Base-by-base conservation (phyloP, 768 basidiomycete species). In the Tricholoma saponaceum region DNA sequence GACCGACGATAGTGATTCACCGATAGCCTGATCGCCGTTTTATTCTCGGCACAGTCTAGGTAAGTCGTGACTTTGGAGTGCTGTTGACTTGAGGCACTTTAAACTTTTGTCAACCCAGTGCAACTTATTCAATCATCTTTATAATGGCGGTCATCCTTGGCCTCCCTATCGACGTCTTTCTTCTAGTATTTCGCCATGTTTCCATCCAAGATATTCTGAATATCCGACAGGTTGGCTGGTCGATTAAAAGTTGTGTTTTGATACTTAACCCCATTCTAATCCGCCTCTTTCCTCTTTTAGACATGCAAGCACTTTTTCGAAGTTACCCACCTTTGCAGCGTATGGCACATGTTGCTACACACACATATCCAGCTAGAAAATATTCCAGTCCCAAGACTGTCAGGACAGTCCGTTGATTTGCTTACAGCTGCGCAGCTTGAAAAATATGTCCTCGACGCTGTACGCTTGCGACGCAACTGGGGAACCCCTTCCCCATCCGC, bases 401-500 rank as follows among this genome's bases (percentile, higher is more conserved):
- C 57, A 9, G 62, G 66, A 13, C 63, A 63, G 43, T 53, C 68
- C 10, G 56, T 81, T 0, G 70, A 72, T 4, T 60, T 61, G 1
- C 69, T 84, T n/a, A 64, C 71, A 4, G 67, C 80, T 0, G 35
- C 33, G 0, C 76, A 81, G 12, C 72, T 87, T 30, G 85, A 87
- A 59, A 28, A 55, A 1, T 65, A 74, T 56, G 70, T 76, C 5
- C 56, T 63, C 4, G 70, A 69, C 30, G 77, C 83, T 2, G 61
- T 84, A 26, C 61, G 65, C 2, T 72, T 82, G 3, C 79, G 74
- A 28, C 70, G 62, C 7, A 82, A 78, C 58, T 89, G 87, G 87
- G 73, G 68, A 0, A 73, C 78, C 0, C 63, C 69, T 0, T 60
- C 60, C 1, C 83, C 84, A 1, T 56, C 58, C 7, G 62, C 70